phyloP scores from a whole-genome alignment of 495 filamentous ascomycete genomes.

The Penicillium alfredii region DNA sequence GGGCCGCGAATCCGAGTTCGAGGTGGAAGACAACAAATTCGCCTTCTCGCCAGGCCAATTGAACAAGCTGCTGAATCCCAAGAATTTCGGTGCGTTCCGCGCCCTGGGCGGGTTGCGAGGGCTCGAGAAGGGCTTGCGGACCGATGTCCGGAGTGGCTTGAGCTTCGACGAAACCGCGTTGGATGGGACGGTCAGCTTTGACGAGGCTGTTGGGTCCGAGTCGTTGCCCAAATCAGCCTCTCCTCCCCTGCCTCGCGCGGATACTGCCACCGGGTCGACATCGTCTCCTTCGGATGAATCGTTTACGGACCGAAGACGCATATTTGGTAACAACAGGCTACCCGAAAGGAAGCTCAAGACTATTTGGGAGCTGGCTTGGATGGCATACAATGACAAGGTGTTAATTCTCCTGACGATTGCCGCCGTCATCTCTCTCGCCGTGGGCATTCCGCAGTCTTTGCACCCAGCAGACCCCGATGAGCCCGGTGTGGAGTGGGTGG shows the following conservation, averaged over 20 bases:
- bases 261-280: constrained; percentile 19
- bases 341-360: constrained; percentile 67
- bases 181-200: constrained; percentile 61
- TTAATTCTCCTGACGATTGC: constrained; percentile 72
- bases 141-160: constrained; percentile 60
- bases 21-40: constrained; percentile 70
- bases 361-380: constrained; percentile 70
- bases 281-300: constrained; percentile 27
- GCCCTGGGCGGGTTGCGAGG: constrained; percentile 73
- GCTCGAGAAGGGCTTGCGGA: constrained; percentile 69
- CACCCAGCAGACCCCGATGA: constrained; percentile 38
- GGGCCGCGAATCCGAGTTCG: constrained; percentile 65
- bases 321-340: constrained; percentile 64
- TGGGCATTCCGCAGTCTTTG: constrained; percentile 67
- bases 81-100: constrained; percentile 69
- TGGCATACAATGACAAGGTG: constrained; percentile 79
- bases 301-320: constrained; percentile 58
- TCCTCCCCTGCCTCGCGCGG: constrained; percentile 23
- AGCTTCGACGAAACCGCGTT: constrained; percentile 66
- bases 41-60: constrained; percentile 78
- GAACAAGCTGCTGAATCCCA: constrained; percentile 74
- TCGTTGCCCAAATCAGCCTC: constrained; percentile 25
- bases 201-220: constrained; percentile 46
- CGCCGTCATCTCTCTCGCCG: constrained; percentile 73
- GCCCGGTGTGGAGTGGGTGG: constrained; percentile 68